A percentile compares a stretch with the other conserved stretches of the same genome.
Conservation (phyloP, 2,329 filamentous ascomycete species). For the Cylindrodendrum hubeiense region DNA sequence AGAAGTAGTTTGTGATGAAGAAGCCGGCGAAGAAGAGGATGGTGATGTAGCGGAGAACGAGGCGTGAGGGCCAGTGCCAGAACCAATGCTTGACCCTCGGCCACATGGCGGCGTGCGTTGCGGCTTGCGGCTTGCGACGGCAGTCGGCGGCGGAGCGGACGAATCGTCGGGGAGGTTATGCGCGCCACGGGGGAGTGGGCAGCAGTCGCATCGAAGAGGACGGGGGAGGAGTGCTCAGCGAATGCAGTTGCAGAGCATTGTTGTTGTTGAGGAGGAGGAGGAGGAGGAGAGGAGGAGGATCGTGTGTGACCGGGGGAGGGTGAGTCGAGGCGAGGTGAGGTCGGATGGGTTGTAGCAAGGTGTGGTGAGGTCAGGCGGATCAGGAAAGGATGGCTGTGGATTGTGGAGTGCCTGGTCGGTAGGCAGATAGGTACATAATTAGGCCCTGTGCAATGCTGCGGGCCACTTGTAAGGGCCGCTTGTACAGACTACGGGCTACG, state of each 20-base stretch:
- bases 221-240: constrained; percentile 32
- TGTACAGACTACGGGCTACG: background rate
- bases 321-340: constrained; percentile 3
- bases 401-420: constrained; percentile 4
- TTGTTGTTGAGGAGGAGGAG: constrained; percentile 29
- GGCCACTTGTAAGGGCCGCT: too few relatives aligned
- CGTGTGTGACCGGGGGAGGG: background rate
- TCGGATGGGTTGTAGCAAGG: constrained; percentile 5
- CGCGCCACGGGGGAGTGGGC: constrained; percentile 37
- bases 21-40: constrained; percentile 41
- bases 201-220: constrained; percentile 39
- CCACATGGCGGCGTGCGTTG: constrained; percentile 38
- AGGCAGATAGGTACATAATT: too few relatives aligned
- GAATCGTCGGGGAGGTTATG: constrained; percentile 29
- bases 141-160: constrained; percentile 27
- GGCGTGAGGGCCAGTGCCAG: constrained; percentile 45
- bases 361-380: constrained; percentile 38
- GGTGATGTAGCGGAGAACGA: constrained; percentile 46
- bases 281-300: constrained; percentile 15
- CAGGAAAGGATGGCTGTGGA: constrained; percentile 24
- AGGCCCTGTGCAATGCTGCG: too few relatives aligned
- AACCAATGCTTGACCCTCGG: constrained; percentile 43
- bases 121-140: constrained; percentile 20
- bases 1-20: constrained; percentile 46
- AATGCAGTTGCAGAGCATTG: constrained; percentile 35